Evolutionary conservation across 108 stramenopile species (phyloP).

Genomic region (Asterionellopsis glacialis): DNA sequence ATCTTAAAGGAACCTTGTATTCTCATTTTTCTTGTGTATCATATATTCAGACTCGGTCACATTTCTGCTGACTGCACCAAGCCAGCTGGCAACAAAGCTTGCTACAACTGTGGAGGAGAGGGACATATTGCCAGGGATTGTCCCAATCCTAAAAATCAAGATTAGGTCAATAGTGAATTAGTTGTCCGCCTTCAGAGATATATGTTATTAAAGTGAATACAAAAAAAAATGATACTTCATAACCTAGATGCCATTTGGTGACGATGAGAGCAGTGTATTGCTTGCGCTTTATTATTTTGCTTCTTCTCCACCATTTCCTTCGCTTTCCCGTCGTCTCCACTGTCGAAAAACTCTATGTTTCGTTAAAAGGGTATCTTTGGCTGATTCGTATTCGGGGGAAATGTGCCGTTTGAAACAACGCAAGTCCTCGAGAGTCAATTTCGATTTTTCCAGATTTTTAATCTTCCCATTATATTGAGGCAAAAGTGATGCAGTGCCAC

Average conservation of each 20-base stretch:
- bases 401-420: slow-evolving; percentile 35
- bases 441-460: not conserved
- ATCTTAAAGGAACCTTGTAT: not conserved
- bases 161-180: too few species aligned
- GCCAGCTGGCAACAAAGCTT: slow-evolving; percentile 65
- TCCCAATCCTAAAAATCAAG: too few species aligned
- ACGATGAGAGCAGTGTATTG: not conserved
- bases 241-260: not conserved
- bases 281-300: not conserved
- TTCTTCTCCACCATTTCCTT: slow-evolving; percentile 12
- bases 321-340: slow-evolving; percentile 48
- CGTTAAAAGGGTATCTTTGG: slow-evolving; percentile 46
- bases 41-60: slow-evolving; percentile 35
- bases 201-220: too few species aligned
- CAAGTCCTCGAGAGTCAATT: slow-evolving; percentile 26
- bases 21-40: not conserved
- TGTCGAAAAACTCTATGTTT: slow-evolving; percentile 63
- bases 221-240: too few species aligned
- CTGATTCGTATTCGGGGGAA: slow-evolving; percentile 51
- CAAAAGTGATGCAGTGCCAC: not conserved
- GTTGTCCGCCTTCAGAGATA: too few species aligned
- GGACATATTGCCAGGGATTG: slow-evolving; percentile 46
- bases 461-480: not conserved
- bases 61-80: slow-evolving; percentile 61
- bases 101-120: slow-evolving; percentile 76